phyloP scores from a whole-genome alignment of 495 filamentous ascomycete genomes.

The Rusavskia elegans region DNA sequence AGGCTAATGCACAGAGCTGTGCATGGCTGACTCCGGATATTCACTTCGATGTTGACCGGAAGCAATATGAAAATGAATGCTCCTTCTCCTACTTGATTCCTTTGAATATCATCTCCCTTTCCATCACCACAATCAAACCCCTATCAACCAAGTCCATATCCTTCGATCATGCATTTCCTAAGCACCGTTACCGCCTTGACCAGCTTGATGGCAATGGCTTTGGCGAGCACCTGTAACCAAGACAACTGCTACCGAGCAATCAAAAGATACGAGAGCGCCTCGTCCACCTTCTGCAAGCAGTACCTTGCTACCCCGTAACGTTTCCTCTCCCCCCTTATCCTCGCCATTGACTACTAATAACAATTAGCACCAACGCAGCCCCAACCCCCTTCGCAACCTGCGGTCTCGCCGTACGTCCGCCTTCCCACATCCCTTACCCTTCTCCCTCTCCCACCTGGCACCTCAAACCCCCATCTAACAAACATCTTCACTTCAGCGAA shows the following conservation, averaged over 20 bases:
- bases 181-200: neutral
- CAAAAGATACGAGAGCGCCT: neutral
- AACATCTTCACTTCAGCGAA: neutral
- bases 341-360: neutral
- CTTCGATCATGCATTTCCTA: neutral
- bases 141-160: neutral
- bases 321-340: neutral
- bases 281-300: neutral
- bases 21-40: no score
- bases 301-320: neutral
- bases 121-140: neutral
- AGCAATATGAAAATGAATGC: no score
- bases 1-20: neutral
- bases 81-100: no score
- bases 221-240: neutral
- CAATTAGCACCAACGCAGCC: neutral
- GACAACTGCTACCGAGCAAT: neutral
- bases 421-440: no score
- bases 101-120: no score
- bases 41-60: no score
- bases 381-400: neutral
- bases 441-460: neutral
- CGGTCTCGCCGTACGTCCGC: neutral
- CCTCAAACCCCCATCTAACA: neutral
- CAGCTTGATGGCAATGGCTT: neutral